phyloP scores from a whole-genome alignment of 2,329 filamentous ascomycete species.

The Diaporthe caulivora region DNA sequence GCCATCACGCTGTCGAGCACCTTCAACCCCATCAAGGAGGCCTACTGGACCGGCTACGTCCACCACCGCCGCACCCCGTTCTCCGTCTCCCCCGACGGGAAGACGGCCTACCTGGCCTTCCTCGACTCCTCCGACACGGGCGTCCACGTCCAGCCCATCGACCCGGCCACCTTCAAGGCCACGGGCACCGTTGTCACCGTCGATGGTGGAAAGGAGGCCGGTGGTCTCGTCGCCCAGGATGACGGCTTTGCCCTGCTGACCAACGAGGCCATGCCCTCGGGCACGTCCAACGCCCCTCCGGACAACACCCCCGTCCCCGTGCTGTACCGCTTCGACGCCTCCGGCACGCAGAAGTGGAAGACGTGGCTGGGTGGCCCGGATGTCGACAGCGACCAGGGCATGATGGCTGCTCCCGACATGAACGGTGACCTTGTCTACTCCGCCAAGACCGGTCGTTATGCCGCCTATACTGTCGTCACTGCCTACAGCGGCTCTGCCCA shows the following conservation, averaged over 20 bases:
- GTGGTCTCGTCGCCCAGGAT: conserved; percentile 71
- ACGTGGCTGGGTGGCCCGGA: conserved; percentile 70
- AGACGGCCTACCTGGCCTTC: conserved; percentile 70
- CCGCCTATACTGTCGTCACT: conserved; percentile 73
- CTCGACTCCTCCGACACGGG: conserved; percentile 67
- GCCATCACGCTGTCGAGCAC: conserved; percentile 60
- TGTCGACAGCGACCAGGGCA: conserved; percentile 58
- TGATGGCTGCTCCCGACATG: conserved; percentile 65
- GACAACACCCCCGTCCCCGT: conserved; percentile 64
- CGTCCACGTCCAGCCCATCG: conserved; percentile 69
- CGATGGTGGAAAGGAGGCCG: conserved; percentile 67
- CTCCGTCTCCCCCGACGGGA: conserved; percentile 70
- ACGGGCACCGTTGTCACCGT: conserved; percentile 65
- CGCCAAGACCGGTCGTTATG: conserved; percentile 66
- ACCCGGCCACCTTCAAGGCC: conserved; percentile 65
- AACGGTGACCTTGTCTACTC: conserved; percentile 75
- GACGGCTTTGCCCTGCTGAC: conserved; percentile 74
- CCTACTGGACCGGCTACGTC: conserved; percentile 72
- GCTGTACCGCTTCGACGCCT: conserved; percentile 67
- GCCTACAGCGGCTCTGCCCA: conserved; percentile 65
- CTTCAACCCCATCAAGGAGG: conserved; percentile 69
- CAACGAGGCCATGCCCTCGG: conserved; percentile 66
- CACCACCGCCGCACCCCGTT: conserved; percentile 74
- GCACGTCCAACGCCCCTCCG: conserved; percentile 61
- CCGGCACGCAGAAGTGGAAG: conserved; percentile 68